Evolutionary conservation across 169 alveolate genomes (phyloP).

Genomic region (Cystoisospora suis): DNA sequence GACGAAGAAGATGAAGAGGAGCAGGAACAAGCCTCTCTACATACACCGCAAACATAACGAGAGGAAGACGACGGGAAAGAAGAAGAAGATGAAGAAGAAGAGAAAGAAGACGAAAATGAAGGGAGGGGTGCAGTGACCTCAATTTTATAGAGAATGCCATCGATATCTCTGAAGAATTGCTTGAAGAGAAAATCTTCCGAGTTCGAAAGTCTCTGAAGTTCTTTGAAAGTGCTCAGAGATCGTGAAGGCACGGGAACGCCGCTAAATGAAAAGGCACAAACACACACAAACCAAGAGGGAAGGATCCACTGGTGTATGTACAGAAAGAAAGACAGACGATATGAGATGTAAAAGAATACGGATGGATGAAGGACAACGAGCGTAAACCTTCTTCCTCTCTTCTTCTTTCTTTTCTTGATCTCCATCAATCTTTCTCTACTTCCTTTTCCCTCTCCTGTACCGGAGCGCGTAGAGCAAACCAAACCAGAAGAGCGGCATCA

Average conservation of each 20-base stretch:
- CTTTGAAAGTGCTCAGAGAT: background rate
- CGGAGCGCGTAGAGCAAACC: too few relatives aligned
- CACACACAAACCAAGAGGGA: background rate
- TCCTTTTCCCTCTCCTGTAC: too few relatives aligned
- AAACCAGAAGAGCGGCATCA: too few relatives aligned
- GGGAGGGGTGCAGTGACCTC: slow-evolving; percentile 38
- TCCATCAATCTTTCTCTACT: too few relatives aligned
- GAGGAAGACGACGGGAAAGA: background rate
- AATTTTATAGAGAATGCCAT: slow-evolving; percentile 19
- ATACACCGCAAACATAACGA: background rate
- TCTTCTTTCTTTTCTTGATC: too few relatives aligned
- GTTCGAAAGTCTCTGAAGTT: background rate
- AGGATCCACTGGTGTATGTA: background rate
- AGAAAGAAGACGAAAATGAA: background rate
- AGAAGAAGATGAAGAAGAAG: background rate
- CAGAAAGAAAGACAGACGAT: background rate
- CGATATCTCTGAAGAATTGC: slow-evolving; percentile 16
- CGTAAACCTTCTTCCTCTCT: too few relatives aligned
- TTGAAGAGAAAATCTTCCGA: slow-evolving; percentile 1
- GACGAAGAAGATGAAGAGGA: too few relatives aligned
- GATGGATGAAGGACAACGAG: background rate
- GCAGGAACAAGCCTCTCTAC: slow-evolving; percentile 2
- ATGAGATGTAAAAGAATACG: background rate
- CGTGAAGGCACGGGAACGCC: slow-evolving; percentile 43
- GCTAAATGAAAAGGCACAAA: slow-evolving; percentile 4